Evolutionary conservation across 2,329 filamentous ascomycete species (phyloP), one percentile per base, ranked within the genome.

Genomic region (Trichophaea hybrida): DNA sequence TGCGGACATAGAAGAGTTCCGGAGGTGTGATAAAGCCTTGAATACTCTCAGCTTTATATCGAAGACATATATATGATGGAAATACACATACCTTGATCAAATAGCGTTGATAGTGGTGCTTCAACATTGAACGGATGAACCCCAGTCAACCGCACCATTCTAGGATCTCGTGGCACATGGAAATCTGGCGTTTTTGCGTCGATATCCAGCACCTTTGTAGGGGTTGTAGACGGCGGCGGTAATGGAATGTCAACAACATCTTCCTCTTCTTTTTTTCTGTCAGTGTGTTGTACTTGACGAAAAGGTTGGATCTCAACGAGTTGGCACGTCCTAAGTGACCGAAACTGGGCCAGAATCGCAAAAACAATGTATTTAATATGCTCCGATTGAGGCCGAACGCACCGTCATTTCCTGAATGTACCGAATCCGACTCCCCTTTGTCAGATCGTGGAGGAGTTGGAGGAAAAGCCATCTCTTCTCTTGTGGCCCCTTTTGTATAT

Each of bases 41-140:
- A 15, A 50, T 38, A 50, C 12, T 46, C 43, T 64, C 46, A 62
- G 61, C 31, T 17, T 44, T n/a, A 15, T 24, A 24, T 46, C 31
- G 3, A 13, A 37, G 17, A n/a, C 24, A 24, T 46, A 5, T 33
- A 57, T 43, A 48, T 40, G 31, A n/a, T 17, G 40, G 44, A 54
- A 31, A 34, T 50, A 17, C 70, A 60, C 62, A 53, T 58, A 61
- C 64, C 67, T 32, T 67, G 63, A 51, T 91, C 79, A 72, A 83
- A 95, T 0, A 95, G 75, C 13, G 82, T 81, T 58, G 81, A 86
- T 6, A 96, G 74, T 0, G 90, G 89, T 7, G 90, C 80, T 72
- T 96, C 90, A 53, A 86, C 84, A 68, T 96, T 96, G 75, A 94
- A 94, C 0, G 90, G 90, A 71, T 95, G 90, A 5, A 87, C 79